Base-by-base conservation (phyloP, 164 flowering plant species). In the Nymphaea colorata region DNA sequence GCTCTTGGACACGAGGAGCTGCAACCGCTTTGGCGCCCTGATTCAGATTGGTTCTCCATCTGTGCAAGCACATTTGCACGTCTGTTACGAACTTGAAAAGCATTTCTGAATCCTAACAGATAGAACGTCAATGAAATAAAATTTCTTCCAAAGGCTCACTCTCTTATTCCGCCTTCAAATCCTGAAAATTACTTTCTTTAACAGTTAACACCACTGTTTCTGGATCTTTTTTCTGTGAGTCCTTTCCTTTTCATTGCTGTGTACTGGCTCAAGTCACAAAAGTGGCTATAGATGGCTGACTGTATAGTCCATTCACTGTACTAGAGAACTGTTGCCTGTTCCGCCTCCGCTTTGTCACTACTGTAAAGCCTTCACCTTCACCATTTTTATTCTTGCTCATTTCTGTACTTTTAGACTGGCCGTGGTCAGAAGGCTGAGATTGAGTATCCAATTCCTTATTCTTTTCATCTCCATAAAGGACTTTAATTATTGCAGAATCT, bases 341-440 rank as follows among this genome's bases (percentile, higher is more conserved):
- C 78, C 82, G 86, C 70, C 93, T 83, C 71, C 93, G 76, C 76
- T 81, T 90, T 44, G 81, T 80, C 42, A 90, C 98, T 10, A 87
- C 79, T 44, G 74, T 82, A 75, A 90, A 93, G 41, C 93, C 96
- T 77, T 88, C 98, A 17, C 86, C 87, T 72, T 87, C 95, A 25
- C 77, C 76, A 3, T 51, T 70, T 71, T 81, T 82, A 17, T 72
- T 80, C 70, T 74, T 77, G 67, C 75, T 71, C 61, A 57, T 71
- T 71, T 77, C 82, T 6, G 41, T 60, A 41, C 59, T 61, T 53
- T 73, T 73, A 17, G 57, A 70, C 65, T 72, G 72, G 16, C 77
- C 73, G 6, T 44, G 17, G 8, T 59, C 67, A 36, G 62, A 43
- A 51, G 57, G 15, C 8, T 47, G 55, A 59, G 71, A 57, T 17